A percentile compares a stretch with the other conserved stretches of the same genome.
Conservation (phyloP, 805 yeast species). For the Lachancea sp. region DNA sequence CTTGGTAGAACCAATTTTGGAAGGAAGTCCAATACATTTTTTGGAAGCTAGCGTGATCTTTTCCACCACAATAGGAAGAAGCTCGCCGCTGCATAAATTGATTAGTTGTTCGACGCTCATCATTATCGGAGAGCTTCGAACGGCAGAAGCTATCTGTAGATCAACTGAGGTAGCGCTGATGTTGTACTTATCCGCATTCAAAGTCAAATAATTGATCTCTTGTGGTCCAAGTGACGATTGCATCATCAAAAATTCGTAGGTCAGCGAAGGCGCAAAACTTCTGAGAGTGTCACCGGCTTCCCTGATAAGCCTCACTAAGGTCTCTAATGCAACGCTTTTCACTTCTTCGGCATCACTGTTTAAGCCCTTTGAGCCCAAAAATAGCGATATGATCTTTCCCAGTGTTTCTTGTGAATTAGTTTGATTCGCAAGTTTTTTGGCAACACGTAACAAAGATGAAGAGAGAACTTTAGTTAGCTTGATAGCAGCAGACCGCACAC, state of each 20-base stretch:
- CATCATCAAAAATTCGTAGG: constrained; percentile 60
- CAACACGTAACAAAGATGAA: constrained; percentile 48
- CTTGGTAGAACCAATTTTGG: constrained; percentile 78
- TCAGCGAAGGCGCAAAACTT: constrained; percentile 61
- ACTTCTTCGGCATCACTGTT: constrained; percentile 85
- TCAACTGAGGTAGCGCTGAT: constrained; percentile 67
- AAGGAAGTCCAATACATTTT: constrained; percentile 79
- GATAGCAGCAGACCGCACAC: constrained; percentile 78
- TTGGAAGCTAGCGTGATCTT: constrained; percentile 51
- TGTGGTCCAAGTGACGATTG: constrained; percentile 92
- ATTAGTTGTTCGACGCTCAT: constrained; percentile 71
- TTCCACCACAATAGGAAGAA: constrained; percentile 40
- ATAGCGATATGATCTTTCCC: constrained; percentile 62
- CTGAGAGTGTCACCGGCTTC: constrained; percentile 53
- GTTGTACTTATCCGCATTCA: constrained; percentile 86
- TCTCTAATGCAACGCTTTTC: constrained; percentile 63
- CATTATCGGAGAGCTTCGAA: constrained; percentile 84
- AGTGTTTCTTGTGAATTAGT: constrained; percentile 36
- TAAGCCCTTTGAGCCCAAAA: constrained; percentile 72
- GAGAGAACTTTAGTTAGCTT: constrained; percentile 63
- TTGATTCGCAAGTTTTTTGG: background rate
- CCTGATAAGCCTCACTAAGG: constrained; percentile 64
- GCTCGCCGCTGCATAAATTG: constrained; percentile 41
- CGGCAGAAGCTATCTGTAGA: constrained; percentile 61
- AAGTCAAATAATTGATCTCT: constrained; percentile 71